Percentiles rank a stretch among this genome's conserved stretches.
These are phyloP conservation scores for Rhamnella rubrinervis DNA, from an alignment of 331 rosid genomes.

Conservation along the genomic window DNA sequence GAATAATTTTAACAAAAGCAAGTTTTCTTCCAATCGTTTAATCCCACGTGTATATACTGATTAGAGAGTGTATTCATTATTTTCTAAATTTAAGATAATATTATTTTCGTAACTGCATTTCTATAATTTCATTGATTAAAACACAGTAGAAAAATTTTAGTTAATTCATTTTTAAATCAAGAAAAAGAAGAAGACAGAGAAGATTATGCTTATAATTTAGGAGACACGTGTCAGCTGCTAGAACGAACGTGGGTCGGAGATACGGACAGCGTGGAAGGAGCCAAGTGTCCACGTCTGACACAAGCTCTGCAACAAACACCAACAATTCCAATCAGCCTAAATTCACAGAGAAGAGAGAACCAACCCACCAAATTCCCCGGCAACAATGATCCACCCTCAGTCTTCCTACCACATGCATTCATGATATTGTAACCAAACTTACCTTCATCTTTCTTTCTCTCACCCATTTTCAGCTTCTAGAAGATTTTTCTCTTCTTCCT, in stretches of 20 bases:
- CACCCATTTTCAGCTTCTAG: too few relatives aligned
- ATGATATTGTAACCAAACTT: too few relatives aligned
- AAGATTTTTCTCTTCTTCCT: too few relatives aligned
- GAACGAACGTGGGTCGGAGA: too few relatives aligned
- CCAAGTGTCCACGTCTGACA: slow-evolving; percentile 14
- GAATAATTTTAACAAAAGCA: too few relatives aligned
- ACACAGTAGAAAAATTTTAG: too few relatives aligned
- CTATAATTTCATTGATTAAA: too few relatives aligned
- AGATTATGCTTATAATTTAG: background rate
- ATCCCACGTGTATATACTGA: too few relatives aligned
- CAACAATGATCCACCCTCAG: slow-evolving; percentile 1
- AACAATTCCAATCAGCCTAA: background rate
- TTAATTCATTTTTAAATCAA: background rate
- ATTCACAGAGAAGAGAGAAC: background rate
- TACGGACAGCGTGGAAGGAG: background rate
- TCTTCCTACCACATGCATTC: background rate
- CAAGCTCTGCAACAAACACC: slow-evolving; percentile 1
- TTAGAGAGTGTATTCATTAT: too few relatives aligned
- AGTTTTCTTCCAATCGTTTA: too few relatives aligned
- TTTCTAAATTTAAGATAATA: too few relatives aligned
- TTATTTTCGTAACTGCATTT: too few relatives aligned
- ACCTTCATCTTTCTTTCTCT: background rate
- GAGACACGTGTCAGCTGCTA: background rate
- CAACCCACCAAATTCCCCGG: slow-evolving; percentile 11
- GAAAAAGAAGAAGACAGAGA: background rate